phyloP scores from a whole-genome alignment of 163 green algal genomes.

The Chlamydomonas reinhardtii region DNA sequence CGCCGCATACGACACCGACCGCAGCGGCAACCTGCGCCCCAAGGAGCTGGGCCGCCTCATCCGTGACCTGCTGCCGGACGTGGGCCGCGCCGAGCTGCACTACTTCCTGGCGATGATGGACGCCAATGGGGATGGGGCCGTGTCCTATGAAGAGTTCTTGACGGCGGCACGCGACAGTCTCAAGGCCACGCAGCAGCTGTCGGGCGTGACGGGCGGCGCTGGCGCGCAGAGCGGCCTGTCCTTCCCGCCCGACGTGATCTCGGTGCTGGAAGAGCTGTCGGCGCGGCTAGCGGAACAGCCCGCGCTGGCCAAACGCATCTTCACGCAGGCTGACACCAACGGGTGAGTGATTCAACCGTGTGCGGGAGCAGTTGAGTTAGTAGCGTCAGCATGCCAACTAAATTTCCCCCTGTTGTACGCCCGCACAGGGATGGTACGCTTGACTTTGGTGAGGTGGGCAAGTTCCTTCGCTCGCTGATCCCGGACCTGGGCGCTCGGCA shows the following conservation, averaged over 20 bases:
- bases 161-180: conserved; percentile 22
- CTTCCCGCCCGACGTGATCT: conserved; percentile 26
- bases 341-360: not conserved
- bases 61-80: conserved; percentile 29
- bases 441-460: conserved; percentile 4
- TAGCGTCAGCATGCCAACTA: too few relatives aligned
- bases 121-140: conserved; percentile 51
- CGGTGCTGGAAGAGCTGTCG: conserved; percentile 6
- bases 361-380: too few relatives aligned
- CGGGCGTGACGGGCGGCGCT: not conserved
- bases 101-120: conserved; percentile 59
- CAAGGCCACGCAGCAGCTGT: conserved; percentile 36
- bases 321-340: not conserved
- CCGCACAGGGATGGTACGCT: conserved; percentile 15
- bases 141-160: conserved; percentile 47
- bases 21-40: conserved; percentile 36
- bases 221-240: not conserved
- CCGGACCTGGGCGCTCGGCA: conserved; percentile 19
- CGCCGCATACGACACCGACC: conserved; percentile 45
- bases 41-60: conserved; percentile 45
- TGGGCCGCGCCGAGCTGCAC: conserved; percentile 43
- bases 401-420: too few relatives aligned
- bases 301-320: not conserved
- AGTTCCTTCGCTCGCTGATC: conserved; percentile 35
- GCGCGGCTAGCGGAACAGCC: conserved; percentile 4